phyloP scores from a whole-genome alignment of 1,284 basidiomycete species.

The Malassezia dermatis region DNA sequence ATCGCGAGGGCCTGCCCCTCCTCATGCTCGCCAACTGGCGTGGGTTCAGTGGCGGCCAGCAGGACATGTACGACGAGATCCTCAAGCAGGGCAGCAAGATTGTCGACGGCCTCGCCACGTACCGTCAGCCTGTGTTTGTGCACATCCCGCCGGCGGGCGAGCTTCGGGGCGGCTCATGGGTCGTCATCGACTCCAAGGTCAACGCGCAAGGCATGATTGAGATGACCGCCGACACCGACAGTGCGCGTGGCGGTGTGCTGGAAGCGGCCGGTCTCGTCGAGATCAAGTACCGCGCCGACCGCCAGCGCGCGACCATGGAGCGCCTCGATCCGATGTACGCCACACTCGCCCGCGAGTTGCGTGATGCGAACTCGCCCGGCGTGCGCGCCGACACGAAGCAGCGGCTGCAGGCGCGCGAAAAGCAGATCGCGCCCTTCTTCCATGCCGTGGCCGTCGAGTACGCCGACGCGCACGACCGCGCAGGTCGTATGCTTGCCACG shows the following conservation, averaged over 20 bases:
- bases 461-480: conserved; percentile 89
- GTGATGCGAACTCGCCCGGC: conserved; percentile 53
- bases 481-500: conserved; percentile 95
- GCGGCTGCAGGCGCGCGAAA: conserved; percentile 66
- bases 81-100: conserved; percentile 56
- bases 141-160: conserved; percentile 98
- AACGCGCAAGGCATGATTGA: conserved; percentile 89
- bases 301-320: conserved; percentile 88
- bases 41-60: conserved; percentile 98
- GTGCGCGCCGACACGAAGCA: conserved; percentile 54
- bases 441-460: conserved; percentile 87
- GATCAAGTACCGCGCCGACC: conserved; percentile 55
- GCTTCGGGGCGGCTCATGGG: conserved; percentile 97
- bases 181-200: conserved; percentile 94
- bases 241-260: conserved; percentile 74
- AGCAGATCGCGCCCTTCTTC: conserved; percentile 74
- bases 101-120: conserved; percentile 90
- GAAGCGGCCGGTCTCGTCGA: conserved; percentile 89
- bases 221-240: conserved; percentile 73
- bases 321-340: conserved; percentile 79
- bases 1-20: conserved; percentile 87
- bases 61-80: conserved; percentile 66
- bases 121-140: conserved; percentile 97
- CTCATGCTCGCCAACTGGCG: conserved; percentile 99
- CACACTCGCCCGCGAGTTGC: conserved; percentile 59